These are phyloP conservation scores for Boletus semigastroideus DNA, from an alignment of 1,284 basidiomycete species.

Conservation along the genomic window DNA sequence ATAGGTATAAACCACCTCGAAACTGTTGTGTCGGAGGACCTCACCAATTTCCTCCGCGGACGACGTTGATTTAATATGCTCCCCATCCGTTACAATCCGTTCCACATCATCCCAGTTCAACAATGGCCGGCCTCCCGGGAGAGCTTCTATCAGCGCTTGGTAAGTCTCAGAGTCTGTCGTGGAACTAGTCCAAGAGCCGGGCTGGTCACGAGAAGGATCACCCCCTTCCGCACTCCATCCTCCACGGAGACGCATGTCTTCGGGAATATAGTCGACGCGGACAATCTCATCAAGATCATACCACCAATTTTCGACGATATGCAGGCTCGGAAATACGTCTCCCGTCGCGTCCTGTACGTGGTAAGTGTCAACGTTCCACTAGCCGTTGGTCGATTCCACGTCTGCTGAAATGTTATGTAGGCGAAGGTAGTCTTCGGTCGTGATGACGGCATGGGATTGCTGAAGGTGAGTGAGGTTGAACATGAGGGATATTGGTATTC, in stretches of 20 bases:
- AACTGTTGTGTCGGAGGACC: slow-evolving; percentile 38
- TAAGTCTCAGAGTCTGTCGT: slow-evolving; percentile 20
- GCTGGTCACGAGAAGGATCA: slow-evolving; percentile 17
- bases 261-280: slow-evolving; percentile 39
- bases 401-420: slow-evolving; percentile 36
- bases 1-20: slow-evolving; percentile 38
- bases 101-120: slow-evolving; percentile 22
- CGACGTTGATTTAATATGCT: slow-evolving; percentile 19
- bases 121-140: slow-evolving; percentile 9
- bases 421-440: slow-evolving; percentile 42
- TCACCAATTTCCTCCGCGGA: slow-evolving; percentile 32
- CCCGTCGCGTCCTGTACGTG: slow-evolving; percentile 14
- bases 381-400: slow-evolving; percentile 38
- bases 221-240: slow-evolving; percentile 19
- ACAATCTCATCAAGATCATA: slow-evolving; percentile 37
- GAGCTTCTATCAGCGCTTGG: slow-evolving; percentile 14
- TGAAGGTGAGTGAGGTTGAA: slow-evolving; percentile 46
- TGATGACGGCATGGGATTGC: slow-evolving; percentile 38
- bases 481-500: slow-evolving; percentile 41
- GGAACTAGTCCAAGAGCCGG: slow-evolving; percentile 27
- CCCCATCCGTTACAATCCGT: slow-evolving; percentile 22
- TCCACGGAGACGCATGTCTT: slow-evolving; percentile 35
- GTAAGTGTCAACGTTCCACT: slow-evolving; percentile 37
- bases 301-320: slow-evolving; percentile 38
- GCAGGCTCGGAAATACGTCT: slow-evolving; percentile 24